phyloP scores from a whole-genome alignment of 2,329 filamentous ascomycete species.

The Neurospora sp. region DNA sequence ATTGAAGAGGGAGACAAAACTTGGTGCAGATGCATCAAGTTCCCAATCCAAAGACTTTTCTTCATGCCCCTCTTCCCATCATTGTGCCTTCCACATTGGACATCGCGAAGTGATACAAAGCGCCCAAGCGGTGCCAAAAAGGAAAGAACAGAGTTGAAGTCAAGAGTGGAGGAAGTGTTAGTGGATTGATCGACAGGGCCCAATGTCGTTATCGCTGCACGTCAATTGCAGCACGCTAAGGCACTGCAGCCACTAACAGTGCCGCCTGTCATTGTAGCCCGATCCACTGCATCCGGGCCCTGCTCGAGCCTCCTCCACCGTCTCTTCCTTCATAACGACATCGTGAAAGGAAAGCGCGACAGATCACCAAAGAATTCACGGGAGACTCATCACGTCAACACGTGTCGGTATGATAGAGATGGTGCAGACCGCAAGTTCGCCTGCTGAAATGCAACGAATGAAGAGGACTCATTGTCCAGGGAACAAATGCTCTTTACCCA shows the following conservation, averaged over 20 bases:
- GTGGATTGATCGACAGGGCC: neutral
- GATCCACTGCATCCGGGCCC: neutral
- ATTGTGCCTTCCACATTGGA: neutral
- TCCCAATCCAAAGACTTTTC: neutral
- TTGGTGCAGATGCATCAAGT: neutral
- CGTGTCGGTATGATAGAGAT: neutral
- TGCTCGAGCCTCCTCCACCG: neutral
- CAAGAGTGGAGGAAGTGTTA: neutral
- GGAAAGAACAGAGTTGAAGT: neutral
- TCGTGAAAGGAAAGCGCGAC: neutral
- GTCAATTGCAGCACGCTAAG: neutral
- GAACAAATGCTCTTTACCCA: neutral
- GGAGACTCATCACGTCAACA: neutral
- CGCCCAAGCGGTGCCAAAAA: neutral
- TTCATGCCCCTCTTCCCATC: neutral
- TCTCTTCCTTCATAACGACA: neutral
- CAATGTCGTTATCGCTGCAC: neutral
- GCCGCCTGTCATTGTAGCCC: neutral
- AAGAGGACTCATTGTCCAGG: no score
- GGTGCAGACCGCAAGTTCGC: neutral
- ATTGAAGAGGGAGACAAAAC: neutral
- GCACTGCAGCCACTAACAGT: neutral
- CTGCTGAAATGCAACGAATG: neutral
- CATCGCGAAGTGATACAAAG: neutral
- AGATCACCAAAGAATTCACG: no score